These are phyloP conservation scores for Pythium chondricola DNA, from an alignment of 352 stramenopile genomes.

Conservation along the genomic window DNA sequence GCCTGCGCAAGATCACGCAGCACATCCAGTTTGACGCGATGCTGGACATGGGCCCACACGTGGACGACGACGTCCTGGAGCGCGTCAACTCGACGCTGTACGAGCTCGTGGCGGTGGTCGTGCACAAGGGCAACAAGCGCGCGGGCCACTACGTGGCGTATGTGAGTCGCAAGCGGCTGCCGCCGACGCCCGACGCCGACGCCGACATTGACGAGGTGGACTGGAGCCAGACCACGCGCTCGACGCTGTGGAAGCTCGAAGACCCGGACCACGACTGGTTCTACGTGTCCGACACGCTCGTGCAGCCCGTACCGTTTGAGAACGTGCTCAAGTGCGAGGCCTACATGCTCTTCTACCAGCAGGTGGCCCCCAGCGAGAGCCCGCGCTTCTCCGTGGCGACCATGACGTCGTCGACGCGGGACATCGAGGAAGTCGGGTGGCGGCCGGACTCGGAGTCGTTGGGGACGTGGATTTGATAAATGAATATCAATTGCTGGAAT, in stretches of 20 bases:
- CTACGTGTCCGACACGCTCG: constrained; percentile 64
- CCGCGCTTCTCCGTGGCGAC: not conserved
- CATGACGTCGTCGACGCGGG: not conserved
- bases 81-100: constrained; percentile 23
- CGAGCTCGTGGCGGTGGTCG: constrained; percentile 59
- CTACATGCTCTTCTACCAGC: constrained; percentile 75
- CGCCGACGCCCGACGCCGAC: constrained; percentile 1
- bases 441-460: not conserved
- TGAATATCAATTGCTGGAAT: constrained; percentile 12
- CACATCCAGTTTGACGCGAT: constrained; percentile 54
- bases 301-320: constrained; percentile 51
- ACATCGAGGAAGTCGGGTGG: not conserved
- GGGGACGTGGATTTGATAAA: constrained; percentile 2
- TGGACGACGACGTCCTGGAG: constrained; percentile 14
- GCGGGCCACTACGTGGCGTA: constrained; percentile 71
- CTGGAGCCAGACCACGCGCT: constrained; percentile 9
- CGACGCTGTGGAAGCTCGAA: constrained; percentile 13
- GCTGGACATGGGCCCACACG: constrained; percentile 47
- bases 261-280: constrained; percentile 41
- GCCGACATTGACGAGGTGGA: constrained; percentile 17
- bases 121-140: constrained; percentile 67
- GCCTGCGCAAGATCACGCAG: constrained; percentile 53
- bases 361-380: not conserved
- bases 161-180: constrained; percentile 32
- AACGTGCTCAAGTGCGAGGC: constrained; percentile 68